Percentiles rank a stretch among this genome's conserved stretches.
Conservation (phyloP, 2,329 filamentous ascomycete genomes). For the Proliferodiscus dingleyae region DNA sequence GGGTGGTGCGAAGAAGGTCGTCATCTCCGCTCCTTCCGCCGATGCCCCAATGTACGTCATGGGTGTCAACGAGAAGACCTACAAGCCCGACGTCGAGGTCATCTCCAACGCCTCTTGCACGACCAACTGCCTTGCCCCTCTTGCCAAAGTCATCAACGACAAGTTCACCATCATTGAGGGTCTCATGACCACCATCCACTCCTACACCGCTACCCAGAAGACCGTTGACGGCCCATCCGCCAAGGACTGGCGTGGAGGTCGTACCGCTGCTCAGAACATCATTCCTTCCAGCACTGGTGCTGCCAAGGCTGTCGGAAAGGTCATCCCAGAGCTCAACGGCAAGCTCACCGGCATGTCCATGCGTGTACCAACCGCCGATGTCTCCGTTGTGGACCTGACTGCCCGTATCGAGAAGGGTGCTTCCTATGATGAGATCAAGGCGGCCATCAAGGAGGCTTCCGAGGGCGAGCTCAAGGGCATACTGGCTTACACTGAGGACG, state of each 20-base stretch:
- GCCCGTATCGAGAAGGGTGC: constrained; percentile 88
- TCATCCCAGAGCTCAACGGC: constrained; percentile 95
- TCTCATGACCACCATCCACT: constrained; percentile 99
- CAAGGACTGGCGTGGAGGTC: constrained; percentile 99
- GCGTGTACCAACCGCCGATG: constrained; percentile 98
- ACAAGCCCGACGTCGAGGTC: constrained; percentile 85
- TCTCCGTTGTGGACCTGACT: constrained; percentile 98
- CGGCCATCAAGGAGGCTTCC: constrained; percentile 79
- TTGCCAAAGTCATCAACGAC: constrained; percentile 99
- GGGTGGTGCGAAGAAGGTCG: constrained; percentile 96
- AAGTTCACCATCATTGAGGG: constrained; percentile 97
- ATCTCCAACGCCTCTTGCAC: constrained; percentile 99
- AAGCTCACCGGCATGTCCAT: constrained; percentile 99
- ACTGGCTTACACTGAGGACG: constrained; percentile 93
- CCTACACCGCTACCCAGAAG: constrained; percentile 99
- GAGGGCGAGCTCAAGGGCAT: constrained; percentile 84
- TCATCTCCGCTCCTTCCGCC: constrained; percentile 86
- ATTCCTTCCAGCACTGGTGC: constrained; percentile 98
- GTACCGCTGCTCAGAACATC: constrained; percentile 98
- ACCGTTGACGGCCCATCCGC: constrained; percentile 94
- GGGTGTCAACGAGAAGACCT: constrained; percentile 94
- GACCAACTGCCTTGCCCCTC: constrained; percentile 99
- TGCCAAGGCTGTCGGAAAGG: constrained; percentile 99
- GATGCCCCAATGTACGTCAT: constrained; percentile 99
- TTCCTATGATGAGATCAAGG: constrained; percentile 89